Percentiles rank a stretch among this genome's conserved stretches.
Conservation (phyloP, 225 moss, liverwort and hornwort genomes). For the Neckera pumila region DNA sequence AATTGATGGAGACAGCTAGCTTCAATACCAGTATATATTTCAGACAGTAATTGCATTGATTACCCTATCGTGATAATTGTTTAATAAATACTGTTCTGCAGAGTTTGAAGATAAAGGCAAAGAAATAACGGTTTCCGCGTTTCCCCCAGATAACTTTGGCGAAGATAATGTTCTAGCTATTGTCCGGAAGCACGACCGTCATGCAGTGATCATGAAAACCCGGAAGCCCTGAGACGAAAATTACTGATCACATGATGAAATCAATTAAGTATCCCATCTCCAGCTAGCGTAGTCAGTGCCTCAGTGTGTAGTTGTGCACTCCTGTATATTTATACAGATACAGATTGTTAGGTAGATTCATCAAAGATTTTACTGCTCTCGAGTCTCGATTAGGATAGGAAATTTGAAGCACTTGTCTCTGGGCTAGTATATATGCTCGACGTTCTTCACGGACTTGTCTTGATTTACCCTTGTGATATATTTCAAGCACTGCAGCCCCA, state of each 20-base stretch:
- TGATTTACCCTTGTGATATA: no score
- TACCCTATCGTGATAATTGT: neutral
- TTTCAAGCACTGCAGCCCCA: neutral
- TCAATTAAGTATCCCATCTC: neutral
- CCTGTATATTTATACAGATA: neutral
- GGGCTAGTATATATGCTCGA: neutral
- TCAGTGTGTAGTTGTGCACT: neutral
- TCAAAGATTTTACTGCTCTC: neutral
- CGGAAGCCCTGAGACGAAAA: neutral
- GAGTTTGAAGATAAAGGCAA: neutral
- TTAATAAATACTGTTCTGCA: neutral
- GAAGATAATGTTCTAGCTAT: neutral
- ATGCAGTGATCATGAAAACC: neutral
- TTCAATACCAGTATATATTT: no score
- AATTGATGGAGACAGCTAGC: neutral
- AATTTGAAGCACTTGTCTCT: neutral
- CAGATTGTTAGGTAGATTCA: neutral
- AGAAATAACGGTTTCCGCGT: neutral
- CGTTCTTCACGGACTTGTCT: neutral
- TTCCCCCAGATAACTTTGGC: neutral
- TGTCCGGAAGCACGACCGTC: neutral
- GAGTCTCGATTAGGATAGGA: neutral
- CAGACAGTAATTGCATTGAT: neutral
- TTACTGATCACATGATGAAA: neutral
- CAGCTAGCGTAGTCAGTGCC: neutral